Base-by-base conservation (phyloP, 2,329 filamentous ascomycete species). In the Graphium sp. region DNA sequence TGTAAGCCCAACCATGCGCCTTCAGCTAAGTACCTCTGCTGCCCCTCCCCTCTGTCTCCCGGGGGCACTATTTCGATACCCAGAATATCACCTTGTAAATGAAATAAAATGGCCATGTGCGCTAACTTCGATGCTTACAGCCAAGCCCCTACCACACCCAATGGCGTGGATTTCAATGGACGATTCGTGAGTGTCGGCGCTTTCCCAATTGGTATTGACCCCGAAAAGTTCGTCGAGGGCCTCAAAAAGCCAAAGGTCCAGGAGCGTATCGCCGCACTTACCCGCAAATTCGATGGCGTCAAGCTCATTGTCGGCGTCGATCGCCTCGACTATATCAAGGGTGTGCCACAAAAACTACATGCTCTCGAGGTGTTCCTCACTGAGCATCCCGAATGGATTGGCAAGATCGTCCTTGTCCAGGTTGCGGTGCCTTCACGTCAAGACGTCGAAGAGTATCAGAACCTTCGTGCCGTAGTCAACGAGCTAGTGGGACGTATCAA, bases 381-480 rank as follows among this genome's bases (percentile, higher is more conserved):
- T 1, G 87, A 95, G 45, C 84, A 98, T 44, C 89, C 89, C 0
- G 87, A 95, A 50, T 94, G 85, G 85, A 87, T 95, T 35, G 89
- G 89, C 40, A 92, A 93, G 53, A 85, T 95, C 14, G 85, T 95
- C 4, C 66, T 98, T 11, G 83, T 95, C 1, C 89, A 95, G 51
- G 87, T 95, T 18, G 89, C 89, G 3, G 84, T 98, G 13, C 89
- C 89, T 4, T 92, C 82, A 35, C 70, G 89, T 36, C 82, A 93
- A 47, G 89, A 95, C 44, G 89, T 95, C 32, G 89, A 95, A 45
- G 89, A 95, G 48, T 95, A 98, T 48, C 87, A 95, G 51, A 94
- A 95, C 46, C 64, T 98, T 20, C 76, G 87, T 17, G 84, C 85
- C 13, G 83, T 93, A 4, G 85, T 94, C 46, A 98, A 95, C 49